Conservation (phyloP, 345 rosid genomes). For the Luvunga scandens region DNA sequence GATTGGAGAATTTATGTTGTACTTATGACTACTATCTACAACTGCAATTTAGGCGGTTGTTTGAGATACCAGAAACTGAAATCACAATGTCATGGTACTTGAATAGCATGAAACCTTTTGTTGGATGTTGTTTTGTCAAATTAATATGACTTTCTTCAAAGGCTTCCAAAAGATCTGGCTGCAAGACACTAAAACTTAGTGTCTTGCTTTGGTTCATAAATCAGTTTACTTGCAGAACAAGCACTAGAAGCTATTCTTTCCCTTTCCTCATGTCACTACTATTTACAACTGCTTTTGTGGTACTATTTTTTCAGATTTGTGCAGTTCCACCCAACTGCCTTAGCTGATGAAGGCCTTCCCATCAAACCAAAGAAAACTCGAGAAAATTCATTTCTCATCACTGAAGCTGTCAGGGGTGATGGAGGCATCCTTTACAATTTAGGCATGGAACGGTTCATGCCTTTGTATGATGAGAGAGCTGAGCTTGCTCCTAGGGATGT, state of each 20-base stretch:
- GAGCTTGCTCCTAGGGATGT: constrained; percentile 99
- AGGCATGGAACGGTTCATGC: constrained; percentile 82
- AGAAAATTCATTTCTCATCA: constrained; percentile 80
- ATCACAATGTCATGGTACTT: not conserved
- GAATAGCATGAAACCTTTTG: not conserved
- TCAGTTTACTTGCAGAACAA: not conserved
- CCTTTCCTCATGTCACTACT: not conserved
- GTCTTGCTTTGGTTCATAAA: not conserved
- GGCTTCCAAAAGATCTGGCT: not conserved
- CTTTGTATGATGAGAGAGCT: constrained; percentile 77
- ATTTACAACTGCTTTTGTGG: constrained; percentile 5
- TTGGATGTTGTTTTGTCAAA: not conserved
- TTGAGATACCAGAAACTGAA: not conserved
- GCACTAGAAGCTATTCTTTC: not conserved
- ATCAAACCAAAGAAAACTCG: constrained; percentile 54
- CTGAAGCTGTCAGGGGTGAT: constrained; percentile 78
- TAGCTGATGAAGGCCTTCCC: constrained; percentile 96
- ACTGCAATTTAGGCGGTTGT: not conserved
- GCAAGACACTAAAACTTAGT: not conserved
- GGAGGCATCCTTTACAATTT: constrained; percentile 91
- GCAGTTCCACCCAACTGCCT: constrained; percentile 97
- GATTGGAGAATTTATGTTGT: not conserved
- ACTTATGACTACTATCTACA: not conserved
- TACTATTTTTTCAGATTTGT: constrained; percentile 61
- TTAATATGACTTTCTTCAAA: not conserved